Evolutionary conservation across 116 monocot species (phyloP), one percentile per base, ranked within the genome.

Genomic region (Trichopus zeylanicus): DNA sequence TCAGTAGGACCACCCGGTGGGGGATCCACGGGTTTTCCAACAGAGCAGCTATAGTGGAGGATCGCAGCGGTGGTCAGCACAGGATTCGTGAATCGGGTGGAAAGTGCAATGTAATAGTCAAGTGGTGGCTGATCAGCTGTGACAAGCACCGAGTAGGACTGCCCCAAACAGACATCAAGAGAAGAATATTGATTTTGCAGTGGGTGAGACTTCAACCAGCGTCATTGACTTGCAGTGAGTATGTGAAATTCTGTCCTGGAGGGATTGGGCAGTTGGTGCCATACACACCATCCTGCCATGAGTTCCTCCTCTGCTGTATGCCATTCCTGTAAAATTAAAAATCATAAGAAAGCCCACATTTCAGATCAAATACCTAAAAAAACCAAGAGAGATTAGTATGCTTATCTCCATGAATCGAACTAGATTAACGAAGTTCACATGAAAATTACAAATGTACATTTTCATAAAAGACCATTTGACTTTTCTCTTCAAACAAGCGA

Each of bases 251-350:
- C 51, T 53, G 28, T 8, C 82, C 68, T 6, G 93, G 93, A 24
- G 84, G 82, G 46, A 93, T 93, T 7, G 88, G 93, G 51, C 93
- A 93, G 55, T 79, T 84, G 13, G 93, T 93, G 22, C 88, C 93
- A 28, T 69, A 81, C 7, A 93, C 81, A 15, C 93, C 93, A 63
- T 93, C 93, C 67, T 93, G 76, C 84, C 82, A 88, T 54, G 93
- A 93, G 55, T 80, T 93, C 57, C 67, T 77, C 72, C 88, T 82
- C 67, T 88, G 81, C 52, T 81, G 75, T 26, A 93, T 70, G 6
- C 88, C 93, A 48, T 93, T 88, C 88, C 93, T 93, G 42, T 15
- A 1, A 13, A 73, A 22, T 16, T 33, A 33, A 4, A 42, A 42
- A 42, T 15, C 6, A 42, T n/a, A 42, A n/a, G n/a, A n/a, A n/a